Evolutionary conservation across 2,329 filamentous ascomycete species (phyloP).

Genomic region (Celoporthe dispersa): DNA sequence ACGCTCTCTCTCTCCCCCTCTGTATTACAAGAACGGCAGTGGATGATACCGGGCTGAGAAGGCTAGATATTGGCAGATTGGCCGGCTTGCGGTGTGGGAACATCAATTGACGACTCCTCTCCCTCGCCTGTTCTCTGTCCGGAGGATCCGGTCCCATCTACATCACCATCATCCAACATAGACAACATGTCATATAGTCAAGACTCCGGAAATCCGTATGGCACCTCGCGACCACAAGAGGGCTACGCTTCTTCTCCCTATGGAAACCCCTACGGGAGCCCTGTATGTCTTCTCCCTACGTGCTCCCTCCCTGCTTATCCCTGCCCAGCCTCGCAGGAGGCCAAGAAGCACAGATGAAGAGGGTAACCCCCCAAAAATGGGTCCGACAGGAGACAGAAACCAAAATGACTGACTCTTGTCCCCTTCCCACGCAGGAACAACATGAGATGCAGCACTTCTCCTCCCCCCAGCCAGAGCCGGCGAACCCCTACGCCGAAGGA

Average conservation of each 20-base stretch:
- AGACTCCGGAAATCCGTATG: conserved; percentile 32
- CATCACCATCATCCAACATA: neutral
- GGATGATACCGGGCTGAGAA: neutral
- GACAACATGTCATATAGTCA: conserved; percentile 36
- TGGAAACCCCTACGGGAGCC: conserved; percentile 1
- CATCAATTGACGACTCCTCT: conserved; percentile 18
- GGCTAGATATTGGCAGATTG: neutral
- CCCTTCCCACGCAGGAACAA: conserved; percentile 41
- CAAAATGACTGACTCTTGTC: conserved; percentile 2
- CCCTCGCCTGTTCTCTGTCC: neutral
- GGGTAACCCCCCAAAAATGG: neutral
- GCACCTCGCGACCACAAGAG: conserved; percentile 35
- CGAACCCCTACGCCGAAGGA: conserved; percentile 36
- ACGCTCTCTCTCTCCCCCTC: too few relatives aligned
- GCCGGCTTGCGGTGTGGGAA: neutral
- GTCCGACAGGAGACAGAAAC: neutral
- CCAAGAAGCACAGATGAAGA: neutral
- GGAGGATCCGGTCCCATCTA: conserved; percentile 37
- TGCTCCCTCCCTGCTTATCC: conserved; percentile 32
- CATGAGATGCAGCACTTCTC: conserved; percentile 55
- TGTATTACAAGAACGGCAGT: neutral
- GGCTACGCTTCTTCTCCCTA: conserved; percentile 22
- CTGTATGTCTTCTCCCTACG: conserved; percentile 21
- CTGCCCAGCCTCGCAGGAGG: neutral
- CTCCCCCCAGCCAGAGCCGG: conserved; percentile 46